These are phyloP conservation scores for Apophysomyces elegans DNA, from an alignment of 371 early-diverging fungal genomes.

Conservation along the genomic window DNA sequence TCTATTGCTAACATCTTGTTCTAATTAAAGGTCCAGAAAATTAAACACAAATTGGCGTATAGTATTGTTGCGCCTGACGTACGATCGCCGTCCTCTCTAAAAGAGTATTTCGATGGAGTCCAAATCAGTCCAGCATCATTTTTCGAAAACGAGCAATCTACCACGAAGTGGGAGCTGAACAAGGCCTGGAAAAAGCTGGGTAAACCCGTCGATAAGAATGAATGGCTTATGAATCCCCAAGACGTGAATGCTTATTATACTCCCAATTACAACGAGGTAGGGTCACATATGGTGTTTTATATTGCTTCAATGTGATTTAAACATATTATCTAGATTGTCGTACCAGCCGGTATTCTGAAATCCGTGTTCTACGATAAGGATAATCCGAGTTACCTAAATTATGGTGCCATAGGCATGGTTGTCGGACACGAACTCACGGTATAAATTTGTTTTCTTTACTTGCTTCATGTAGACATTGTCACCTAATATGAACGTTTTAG, in stretches of 20 bases:
- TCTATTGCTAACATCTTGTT: background rate
- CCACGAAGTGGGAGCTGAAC: slow-evolving; percentile 27
- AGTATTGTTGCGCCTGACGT: slow-evolving; percentile 50
- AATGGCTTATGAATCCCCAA: slow-evolving; percentile 63
- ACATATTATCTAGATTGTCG: slow-evolving; percentile 42
- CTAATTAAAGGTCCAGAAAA: slow-evolving; percentile 23
- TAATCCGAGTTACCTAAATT: slow-evolving; percentile 50
- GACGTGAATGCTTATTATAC: slow-evolving; percentile 68
- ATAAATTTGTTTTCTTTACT: no score
- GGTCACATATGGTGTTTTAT: background rate
- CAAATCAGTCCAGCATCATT: slow-evolving; percentile 34
- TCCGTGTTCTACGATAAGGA: slow-evolving; percentile 50
- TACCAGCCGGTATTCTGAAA: slow-evolving; percentile 68
- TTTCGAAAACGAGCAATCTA: slow-evolving; percentile 54
- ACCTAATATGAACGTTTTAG: slow-evolving; percentile 17
- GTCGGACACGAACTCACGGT: slow-evolving; percentile 67
- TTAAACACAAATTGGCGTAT: slow-evolving; percentile 56
- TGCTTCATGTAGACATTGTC: background rate
- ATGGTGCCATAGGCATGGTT: slow-evolving; percentile 61
- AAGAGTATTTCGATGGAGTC: slow-evolving; percentile 48
- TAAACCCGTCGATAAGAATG: slow-evolving; percentile 43
- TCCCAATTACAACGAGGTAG: slow-evolving; percentile 52
- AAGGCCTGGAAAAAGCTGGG: slow-evolving; percentile 38
- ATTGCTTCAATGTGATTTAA: background rate
- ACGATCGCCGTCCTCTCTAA: slow-evolving; percentile 48